Percentiles rank a stretch among this genome's conserved stretches.
Conservation (phyloP, 2,329 filamentous ascomycete species). For the Graphium sp. region DNA sequence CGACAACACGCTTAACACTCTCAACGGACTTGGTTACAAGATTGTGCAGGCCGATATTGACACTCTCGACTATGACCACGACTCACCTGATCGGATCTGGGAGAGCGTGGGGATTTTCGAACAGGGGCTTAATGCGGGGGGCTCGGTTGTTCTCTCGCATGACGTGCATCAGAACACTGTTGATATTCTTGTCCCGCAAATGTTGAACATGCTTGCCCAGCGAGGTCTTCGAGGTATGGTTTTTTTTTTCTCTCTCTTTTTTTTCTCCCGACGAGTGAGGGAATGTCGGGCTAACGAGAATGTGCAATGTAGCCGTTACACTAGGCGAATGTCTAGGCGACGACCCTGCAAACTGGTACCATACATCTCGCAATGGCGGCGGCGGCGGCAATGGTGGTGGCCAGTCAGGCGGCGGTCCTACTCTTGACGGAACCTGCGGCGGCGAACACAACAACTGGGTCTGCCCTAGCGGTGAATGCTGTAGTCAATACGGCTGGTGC, state of each 20-base stretch:
- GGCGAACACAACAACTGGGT: conserved; percentile 1
- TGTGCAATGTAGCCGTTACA: conserved; percentile 10
- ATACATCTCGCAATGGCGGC: conserved; percentile 2
- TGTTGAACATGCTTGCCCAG: conserved; percentile 5
- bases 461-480: conserved; percentile 3
- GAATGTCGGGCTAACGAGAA: conserved; percentile 2
- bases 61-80: conserved; percentile 42
- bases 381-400: background rate
- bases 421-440: conserved; percentile 4
- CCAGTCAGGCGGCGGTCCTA: conserved; percentile 1
- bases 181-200: conserved; percentile 15
- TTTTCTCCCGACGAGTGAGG: too few species aligned
- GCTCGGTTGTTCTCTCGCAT: conserved; percentile 34
- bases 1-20: conserved; percentile 13
- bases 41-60: conserved; percentile 39
- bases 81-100: conserved; percentile 28
- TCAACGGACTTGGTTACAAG: conserved; percentile 31
- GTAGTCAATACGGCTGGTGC: conserved; percentile 3
- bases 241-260: background rate
- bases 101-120: conserved; percentile 21
- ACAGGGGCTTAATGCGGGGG: conserved; percentile 10
- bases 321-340: conserved; percentile 34
- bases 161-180: conserved; percentile 32
- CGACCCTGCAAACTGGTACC: conserved; percentile 34
- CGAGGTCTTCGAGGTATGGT: conserved; percentile 4